Base-by-base conservation (phyloP, 306 rosid species). In the Pyrus communis region DNA sequence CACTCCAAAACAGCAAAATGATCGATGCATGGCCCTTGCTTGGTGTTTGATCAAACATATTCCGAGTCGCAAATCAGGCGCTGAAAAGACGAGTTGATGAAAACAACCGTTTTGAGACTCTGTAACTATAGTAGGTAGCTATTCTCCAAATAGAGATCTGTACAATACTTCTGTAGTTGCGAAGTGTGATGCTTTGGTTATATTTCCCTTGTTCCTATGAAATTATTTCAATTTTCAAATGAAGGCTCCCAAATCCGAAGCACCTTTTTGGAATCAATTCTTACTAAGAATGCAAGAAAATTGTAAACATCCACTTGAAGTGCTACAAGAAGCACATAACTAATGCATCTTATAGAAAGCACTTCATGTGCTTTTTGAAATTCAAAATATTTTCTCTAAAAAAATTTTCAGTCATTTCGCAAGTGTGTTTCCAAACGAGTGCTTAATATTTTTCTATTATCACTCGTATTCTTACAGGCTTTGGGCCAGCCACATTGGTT, bases 1-100 rank as follows among this genome's bases (percentile, higher is more conserved):
- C 98, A 90, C 91, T 93, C 97, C 1, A 91, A 70, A 90, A 83
- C 91, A 52, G 94, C 91, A 18, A 73, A 68, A 30, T 91, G 87
- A 91, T 81, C 78, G 31, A 62, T 17, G 78, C n/a, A 33, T 77
- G 55, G 58, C 67, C 67, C 23, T 40, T 58, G 31, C 64, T 71
- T 62, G 27, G 38, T 17, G 74, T 81, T 33, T 79, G 66, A 15
- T 65, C 73, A 66, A 63, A 73, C 55, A 27, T 23, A 45, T 45
- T 66, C 21, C 54, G 42, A 73, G 28, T 54, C 30, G 54, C 30
- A 23, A 31, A n/a, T 40, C 65, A 38, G 23, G 11, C 52, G 38
- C 79, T 33, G 69, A 61, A 75, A 63, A 72, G 68, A 77, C 67
- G 25, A 76, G 46, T 42, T 13, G 54, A 35, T 18, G 54, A 13